Conservation (phyloP, 441 rosid species). For the Euphorbia celastroides region DNA sequence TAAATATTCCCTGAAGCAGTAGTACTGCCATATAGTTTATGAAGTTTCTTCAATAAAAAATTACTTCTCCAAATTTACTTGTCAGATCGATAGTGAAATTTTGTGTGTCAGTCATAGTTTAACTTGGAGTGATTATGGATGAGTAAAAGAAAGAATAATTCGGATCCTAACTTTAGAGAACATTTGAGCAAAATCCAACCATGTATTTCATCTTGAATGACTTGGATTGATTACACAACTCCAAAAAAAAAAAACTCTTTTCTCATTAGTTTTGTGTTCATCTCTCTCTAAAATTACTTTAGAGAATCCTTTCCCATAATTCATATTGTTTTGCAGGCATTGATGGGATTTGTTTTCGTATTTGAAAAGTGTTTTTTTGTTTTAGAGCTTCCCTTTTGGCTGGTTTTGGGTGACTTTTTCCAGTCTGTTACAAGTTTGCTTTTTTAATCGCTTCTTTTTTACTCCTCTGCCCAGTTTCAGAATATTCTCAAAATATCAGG, state of each 20-base stretch:
- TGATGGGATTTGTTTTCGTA: slow-evolving; percentile 22
- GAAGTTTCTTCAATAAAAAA: slow-evolving; percentile 9
- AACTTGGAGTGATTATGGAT: slow-evolving; percentile 3
- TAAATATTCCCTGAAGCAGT: not conserved
- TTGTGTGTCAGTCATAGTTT: not conserved
- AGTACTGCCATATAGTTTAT: not conserved
- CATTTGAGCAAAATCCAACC: no score
- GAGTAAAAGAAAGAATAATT: not conserved
- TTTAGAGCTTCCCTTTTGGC: slow-evolving; percentile 25
- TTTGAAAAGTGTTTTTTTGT: slow-evolving; percentile 33
- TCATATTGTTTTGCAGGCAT: slow-evolving; percentile 7
- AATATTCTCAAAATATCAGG: slow-evolving; percentile 25
- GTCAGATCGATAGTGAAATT: no score
- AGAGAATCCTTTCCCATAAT: no score
- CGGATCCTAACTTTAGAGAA: no score
- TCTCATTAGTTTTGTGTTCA: no score
- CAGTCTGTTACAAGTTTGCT: not conserved
- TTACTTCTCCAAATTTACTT: not conserved
- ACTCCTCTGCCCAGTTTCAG: no score
- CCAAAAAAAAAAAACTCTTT: no score
- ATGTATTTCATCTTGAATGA: no score
- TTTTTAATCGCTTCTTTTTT: no score
- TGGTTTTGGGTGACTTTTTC: slow-evolving; percentile 11
- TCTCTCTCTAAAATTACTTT: no score
- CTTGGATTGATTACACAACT: no score